Conservation (phyloP, 139 green algal genomes). For the Coccomyxa sp. region DNA sequence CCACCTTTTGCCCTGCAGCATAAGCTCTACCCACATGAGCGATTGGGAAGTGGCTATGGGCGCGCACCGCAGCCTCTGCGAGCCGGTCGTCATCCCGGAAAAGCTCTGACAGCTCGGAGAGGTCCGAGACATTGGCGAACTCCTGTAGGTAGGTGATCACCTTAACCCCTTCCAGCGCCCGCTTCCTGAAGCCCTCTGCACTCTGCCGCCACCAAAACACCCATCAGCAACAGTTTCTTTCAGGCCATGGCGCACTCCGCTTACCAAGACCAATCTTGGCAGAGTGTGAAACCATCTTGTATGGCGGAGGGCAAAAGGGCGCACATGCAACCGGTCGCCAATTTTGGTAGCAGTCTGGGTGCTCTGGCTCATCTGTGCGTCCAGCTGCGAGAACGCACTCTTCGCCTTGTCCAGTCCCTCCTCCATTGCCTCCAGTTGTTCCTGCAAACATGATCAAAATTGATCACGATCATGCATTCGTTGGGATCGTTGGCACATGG, state of each 20-base stretch:
- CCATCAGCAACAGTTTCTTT: neutral
- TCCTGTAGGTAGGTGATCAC: constrained; percentile 36
- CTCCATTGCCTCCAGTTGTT: constrained; percentile 32
- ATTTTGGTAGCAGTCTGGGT: constrained; percentile 45
- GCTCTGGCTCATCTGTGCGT: constrained; percentile 31
- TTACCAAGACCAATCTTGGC: neutral
- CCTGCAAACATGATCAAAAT: neutral
- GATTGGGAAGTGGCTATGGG: no score
- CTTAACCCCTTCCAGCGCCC: constrained; percentile 28
- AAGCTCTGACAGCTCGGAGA: constrained; percentile 38
- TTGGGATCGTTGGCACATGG: neutral
- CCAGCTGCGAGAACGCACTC: constrained; percentile 36
- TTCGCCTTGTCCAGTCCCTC: constrained; percentile 23
- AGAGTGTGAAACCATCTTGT: no score
- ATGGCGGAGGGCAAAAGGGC: neutral
- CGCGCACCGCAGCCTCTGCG: constrained; percentile 41
- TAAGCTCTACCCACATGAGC: no score
- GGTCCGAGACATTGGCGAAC: constrained; percentile 35
- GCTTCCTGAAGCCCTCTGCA: constrained; percentile 26
- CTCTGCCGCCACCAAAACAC: constrained; percentile 12
- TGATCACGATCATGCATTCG: neutral
- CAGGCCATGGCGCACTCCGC: neutral
- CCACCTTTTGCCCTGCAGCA: no score
- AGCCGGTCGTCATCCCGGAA: constrained; percentile 50
- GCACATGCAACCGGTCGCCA: constrained; percentile 44